Conservation (phyloP, 257 asterid genomes). For the Penstemon barbatus region DNA sequence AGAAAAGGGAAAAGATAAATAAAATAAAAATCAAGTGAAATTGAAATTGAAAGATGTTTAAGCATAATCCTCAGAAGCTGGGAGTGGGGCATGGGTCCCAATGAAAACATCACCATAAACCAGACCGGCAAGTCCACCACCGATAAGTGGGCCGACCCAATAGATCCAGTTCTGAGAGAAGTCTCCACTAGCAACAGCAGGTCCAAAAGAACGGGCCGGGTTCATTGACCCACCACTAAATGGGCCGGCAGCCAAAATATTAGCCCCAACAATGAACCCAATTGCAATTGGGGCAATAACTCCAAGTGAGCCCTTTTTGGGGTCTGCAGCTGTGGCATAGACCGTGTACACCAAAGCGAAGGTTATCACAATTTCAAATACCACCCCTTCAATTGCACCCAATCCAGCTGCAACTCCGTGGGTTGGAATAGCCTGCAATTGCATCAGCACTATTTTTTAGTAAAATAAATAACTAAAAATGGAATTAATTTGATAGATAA, state of each 20-base stretch:
- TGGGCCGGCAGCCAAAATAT: slow-evolving; percentile 76
- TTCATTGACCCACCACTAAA: slow-evolving; percentile 83
- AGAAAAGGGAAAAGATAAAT: neutral
- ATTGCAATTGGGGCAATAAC: slow-evolving; percentile 71
- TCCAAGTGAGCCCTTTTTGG: slow-evolving; percentile 70
- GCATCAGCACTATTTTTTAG: too few species aligned
- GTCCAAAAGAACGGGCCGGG: slow-evolving; percentile 84
- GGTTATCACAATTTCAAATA: slow-evolving; percentile 66
- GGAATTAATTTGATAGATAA: neutral
- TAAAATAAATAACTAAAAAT: neutral
- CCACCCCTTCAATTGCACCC: slow-evolving; percentile 50
- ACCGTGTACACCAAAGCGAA: slow-evolving; percentile 74
- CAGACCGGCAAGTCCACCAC: slow-evolving; percentile 78
- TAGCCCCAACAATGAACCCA: slow-evolving; percentile 79
- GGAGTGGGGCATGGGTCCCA: slow-evolving; percentile 38
- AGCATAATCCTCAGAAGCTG: slow-evolving; percentile 50
- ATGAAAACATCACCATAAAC: slow-evolving; percentile 59
- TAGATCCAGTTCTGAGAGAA: slow-evolving; percentile 59
- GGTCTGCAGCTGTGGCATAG: slow-evolving; percentile 83
- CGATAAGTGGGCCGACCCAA: slow-evolving; percentile 81
- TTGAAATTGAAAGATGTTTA: neutral
- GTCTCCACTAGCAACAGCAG: slow-evolving; percentile 60
- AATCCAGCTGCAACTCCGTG: slow-evolving; percentile 59
- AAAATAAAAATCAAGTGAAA: neutral
- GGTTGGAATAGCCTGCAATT: slow-evolving; percentile 65